A percentile compares a stretch with the other conserved stretches of the same genome.
These are phyloP conservation scores for Fusarium goolgardi DNA, from an alignment of 2,329 filamentous ascomycete genomes.

Conservation along the genomic window DNA sequence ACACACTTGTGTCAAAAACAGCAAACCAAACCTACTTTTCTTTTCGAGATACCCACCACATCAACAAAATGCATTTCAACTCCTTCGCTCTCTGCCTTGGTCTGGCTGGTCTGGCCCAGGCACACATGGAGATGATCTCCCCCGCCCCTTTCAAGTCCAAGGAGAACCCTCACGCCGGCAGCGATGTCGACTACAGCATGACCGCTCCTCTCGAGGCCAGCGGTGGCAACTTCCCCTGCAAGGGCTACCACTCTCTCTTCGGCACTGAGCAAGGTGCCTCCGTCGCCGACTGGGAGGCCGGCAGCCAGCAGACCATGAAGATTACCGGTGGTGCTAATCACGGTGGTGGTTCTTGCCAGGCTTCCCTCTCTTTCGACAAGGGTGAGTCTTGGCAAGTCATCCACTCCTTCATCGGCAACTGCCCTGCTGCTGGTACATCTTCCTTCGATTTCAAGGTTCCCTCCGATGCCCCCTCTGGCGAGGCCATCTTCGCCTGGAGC, in stretches of 20 bases:
- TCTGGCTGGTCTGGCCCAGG: constrained; percentile 58
- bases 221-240: constrained; percentile 80
- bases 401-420: constrained; percentile 67
- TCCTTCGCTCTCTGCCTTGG: constrained; percentile 57
- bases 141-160: constrained; percentile 66
- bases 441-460: constrained; percentile 76
- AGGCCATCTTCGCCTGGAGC: constrained; percentile 78
- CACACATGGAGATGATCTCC: constrained; percentile 67
- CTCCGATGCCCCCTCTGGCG: constrained; percentile 66
- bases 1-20: constrained; percentile 13
- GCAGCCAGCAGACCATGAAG: constrained; percentile 71
- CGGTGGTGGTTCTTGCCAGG: constrained; percentile 80
- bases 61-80: constrained; percentile 55
- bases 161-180: constrained; percentile 59
- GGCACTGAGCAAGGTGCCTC: constrained; percentile 62
- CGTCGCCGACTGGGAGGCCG: constrained; percentile 71
- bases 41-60: constrained; percentile 28
- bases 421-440: constrained; percentile 58
- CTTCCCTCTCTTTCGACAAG: constrained; percentile 78
- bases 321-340: constrained; percentile 72
- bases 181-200: constrained; percentile 76
- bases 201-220: constrained; percentile 71
- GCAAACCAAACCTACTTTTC: background rate
- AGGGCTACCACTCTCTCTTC: constrained; percentile 67
- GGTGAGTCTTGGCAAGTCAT: constrained; percentile 77